A percentile compares a stretch with the other conserved stretches of the same genome.
These are phyloP conservation scores for Pseudodiploospora longispora DNA, from an alignment of 2,329 filamentous ascomycete genomes.

Conservation along the genomic window DNA sequence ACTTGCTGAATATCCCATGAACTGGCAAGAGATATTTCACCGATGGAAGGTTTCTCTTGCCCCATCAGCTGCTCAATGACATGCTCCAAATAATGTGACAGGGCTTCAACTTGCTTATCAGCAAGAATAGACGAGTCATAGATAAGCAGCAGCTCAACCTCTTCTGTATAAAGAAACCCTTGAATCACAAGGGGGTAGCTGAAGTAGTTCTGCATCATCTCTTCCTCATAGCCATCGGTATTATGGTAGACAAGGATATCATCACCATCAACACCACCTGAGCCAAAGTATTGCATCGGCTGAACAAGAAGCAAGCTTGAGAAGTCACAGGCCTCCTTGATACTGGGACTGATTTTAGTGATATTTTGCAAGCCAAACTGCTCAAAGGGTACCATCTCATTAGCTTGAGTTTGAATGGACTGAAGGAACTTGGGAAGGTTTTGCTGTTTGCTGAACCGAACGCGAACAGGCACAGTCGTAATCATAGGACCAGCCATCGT, in stretches of 20 bases:
- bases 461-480: not conserved
- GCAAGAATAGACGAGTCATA: not conserved
- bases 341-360: constrained; percentile 5
- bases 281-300: not conserved
- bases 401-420: not conserved
- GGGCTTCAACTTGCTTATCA: too few species aligned
- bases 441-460: not conserved
- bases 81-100: too few species aligned
- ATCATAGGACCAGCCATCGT: constrained; percentile 8
- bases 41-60: too few species aligned
- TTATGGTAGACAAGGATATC: not conserved
- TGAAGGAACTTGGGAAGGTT: constrained; percentile 1
- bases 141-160: not conserved
- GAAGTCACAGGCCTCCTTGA: constrained; percentile 14
- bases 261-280: not conserved
- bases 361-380: constrained; percentile 13
- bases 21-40: too few species aligned
- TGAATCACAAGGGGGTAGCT: constrained; percentile 4
- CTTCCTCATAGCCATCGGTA: not conserved
- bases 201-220: constrained; percentile 2
- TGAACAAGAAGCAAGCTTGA: constrained; percentile 19
- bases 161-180: not conserved
- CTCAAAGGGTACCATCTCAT: constrained; percentile 4
- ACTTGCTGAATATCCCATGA: too few species aligned
- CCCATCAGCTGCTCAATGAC: too few species aligned